Evolutionary conservation across 2,329 filamentous ascomycete genomes (phyloP).

Genomic region (Plectosphaerella cucumerina): DNA sequence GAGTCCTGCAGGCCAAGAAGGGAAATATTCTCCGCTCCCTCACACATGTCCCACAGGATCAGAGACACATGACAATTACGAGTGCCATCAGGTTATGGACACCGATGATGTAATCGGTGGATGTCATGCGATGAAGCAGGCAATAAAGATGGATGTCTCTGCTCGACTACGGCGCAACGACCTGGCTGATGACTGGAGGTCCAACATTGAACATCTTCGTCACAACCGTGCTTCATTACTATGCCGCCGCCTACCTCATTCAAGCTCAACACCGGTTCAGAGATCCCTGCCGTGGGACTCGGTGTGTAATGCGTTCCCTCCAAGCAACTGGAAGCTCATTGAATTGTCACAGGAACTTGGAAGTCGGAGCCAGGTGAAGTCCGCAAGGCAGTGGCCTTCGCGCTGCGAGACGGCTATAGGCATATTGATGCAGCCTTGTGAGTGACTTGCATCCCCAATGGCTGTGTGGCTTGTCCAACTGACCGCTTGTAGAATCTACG

Average conservation of each 20-base stretch:
- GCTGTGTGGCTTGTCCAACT: background rate
- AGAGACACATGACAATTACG: no score
- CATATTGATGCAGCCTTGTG: conserved; percentile 46
- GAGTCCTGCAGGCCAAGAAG: no score
- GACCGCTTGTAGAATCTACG: background rate
- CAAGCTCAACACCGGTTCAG: background rate
- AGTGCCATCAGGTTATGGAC: no score
- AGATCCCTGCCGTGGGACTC: background rate
- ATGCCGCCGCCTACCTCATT: background rate
- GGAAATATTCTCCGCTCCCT: no score
- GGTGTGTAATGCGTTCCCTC: background rate
- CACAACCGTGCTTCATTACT: no score
- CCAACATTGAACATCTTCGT: no score
- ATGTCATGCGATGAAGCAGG: no score
- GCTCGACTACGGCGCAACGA: no score
- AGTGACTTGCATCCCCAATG: background rate
- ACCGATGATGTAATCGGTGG: no score
- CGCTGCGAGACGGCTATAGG: conserved; percentile 48
- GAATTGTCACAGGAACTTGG: conserved; percentile 44
- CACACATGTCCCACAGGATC: no score
- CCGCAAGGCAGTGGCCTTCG: conserved; percentile 51
- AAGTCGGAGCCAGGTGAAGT: conserved; percentile 54
- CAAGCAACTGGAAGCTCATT: background rate
- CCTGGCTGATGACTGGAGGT: no score
- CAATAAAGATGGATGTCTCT: no score